Percentiles rank a stretch among this genome's conserved stretches.
These are phyloP conservation scores for Apiospora koreana DNA, from an alignment of 2,329 filamentous ascomycete species.

Conservation along the genomic window DNA sequence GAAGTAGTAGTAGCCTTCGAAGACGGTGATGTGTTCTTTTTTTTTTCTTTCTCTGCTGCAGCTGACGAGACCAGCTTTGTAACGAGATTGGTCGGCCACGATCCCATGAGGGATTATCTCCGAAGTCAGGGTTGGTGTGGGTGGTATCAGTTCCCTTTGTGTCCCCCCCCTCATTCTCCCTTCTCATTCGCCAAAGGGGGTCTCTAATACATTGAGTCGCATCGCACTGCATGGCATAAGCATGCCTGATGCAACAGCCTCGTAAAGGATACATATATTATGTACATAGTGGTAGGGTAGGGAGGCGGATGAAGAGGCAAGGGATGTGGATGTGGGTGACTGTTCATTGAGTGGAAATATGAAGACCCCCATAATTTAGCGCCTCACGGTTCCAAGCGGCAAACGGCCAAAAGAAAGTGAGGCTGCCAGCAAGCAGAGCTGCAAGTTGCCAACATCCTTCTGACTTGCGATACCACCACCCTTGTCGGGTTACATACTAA, in stretches of 20 bases:
- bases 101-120: slow-evolving; percentile 32
- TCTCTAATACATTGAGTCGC: slow-evolving; percentile 6
- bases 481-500: background rate
- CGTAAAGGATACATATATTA: slow-evolving; percentile 25
- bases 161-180: background rate
- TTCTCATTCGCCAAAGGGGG: background rate
- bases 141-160: slow-evolving; percentile 3
- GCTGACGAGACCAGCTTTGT: slow-evolving; percentile 9
- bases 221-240: slow-evolving; percentile 18
- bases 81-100: slow-evolving; percentile 2
- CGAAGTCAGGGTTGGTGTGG: slow-evolving; percentile 18
- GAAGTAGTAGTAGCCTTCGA: background rate
- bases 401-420: background rate
- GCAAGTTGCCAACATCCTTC: background rate
- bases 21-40: slow-evolving; percentile 7
- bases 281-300: background rate
- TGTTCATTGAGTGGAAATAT: background rate
- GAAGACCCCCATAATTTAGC: slow-evolving; percentile 3
- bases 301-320: slow-evolving; percentile 21
- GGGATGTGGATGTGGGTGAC: background rate
- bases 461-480: background rate
- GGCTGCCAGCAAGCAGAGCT: background rate
- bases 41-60: slow-evolving; percentile 1
- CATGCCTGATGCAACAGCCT: slow-evolving; percentile 35
- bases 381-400: slow-evolving; percentile 4